Evolutionary conservation across 176 grass and related monocot genomes (phyloP), one percentile per base, ranked within the genome.

Genomic region (Secale cereale): DNA sequence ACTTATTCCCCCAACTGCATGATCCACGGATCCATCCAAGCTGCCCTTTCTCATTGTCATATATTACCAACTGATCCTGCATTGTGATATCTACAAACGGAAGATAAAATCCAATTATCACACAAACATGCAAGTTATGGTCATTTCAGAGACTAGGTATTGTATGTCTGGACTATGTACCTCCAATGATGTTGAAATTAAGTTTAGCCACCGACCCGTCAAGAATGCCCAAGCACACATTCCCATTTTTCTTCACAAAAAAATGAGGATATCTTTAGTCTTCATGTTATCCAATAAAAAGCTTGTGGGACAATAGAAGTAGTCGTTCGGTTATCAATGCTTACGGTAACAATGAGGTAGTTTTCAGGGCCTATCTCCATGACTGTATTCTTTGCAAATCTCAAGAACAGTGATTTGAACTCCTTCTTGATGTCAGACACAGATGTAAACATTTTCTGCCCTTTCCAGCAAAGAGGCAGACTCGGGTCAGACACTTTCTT

Each of bases 141-240:
- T 23, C 54, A 72, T 65, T 81, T 72, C 26, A 82, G 54, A 75
- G 82, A 54, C 19, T 32, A 30, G 25, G 25, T 48, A 48, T 13
- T 59, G 46, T 64, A 39, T 64, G 17, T 56, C 48, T 31, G 39
- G 72, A 78, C 43, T 52, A 16, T 61, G 73, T 93, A 99, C 91
- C 97, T 94, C 97, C 97, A 70, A 99, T 89, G 28, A 92, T 30
- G 19, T 76, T 99, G 78, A 99, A 82, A 75, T 63, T 87, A 56
- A 94, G 82, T 52, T 92, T 92, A 16, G 82, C 79, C 46, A 59
- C 86, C 8, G 90, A 83, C 85, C 90, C 93, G n/a, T 99, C 93
- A 68, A 96, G 97, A 77, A 99, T 96, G 39, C 97, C 97, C 84
- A 99, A 86, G 86, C 97, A 99, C 40, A 74, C 91, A 86, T 99